Evolutionary conservation across 176 grass and related monocot genomes (phyloP).

Genomic region (Chrysopogon serrulatus): DNA sequence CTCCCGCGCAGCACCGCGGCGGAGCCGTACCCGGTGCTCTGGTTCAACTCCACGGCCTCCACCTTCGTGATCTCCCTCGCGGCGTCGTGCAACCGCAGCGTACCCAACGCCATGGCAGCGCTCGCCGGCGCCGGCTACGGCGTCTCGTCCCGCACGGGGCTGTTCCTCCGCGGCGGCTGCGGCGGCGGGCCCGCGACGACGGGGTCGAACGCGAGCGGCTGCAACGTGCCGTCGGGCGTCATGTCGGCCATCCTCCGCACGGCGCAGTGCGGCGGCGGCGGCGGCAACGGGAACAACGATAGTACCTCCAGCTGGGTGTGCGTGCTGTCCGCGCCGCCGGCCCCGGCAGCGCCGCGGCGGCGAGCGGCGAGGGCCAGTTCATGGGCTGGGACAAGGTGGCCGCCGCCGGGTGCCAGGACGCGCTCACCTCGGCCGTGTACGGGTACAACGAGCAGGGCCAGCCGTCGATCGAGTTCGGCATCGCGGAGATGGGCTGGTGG

Average conservation of each 20-base stretch:
- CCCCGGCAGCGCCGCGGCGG: neutral
- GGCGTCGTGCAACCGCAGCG: no score
- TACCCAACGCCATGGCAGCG: no score
- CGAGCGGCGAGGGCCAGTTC: no score
- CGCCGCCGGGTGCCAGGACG: no score
- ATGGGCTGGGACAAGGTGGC: no score
- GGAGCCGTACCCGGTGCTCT: neutral
- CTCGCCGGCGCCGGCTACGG: no score
- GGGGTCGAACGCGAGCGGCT: neutral
- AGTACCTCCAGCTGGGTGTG: slow-evolving; percentile 15
- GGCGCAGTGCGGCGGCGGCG: neutral
- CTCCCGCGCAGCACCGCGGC: neutral
- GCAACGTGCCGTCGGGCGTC: neutral
- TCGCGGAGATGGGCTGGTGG: slow-evolving; percentile 67
- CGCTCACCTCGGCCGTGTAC: slow-evolving; percentile 23
- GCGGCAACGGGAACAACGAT: neutral
- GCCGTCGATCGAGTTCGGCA: slow-evolving; percentile 22
- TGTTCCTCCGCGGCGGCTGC: slow-evolving; percentile 20
- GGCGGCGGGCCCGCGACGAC: rapidly evolving
- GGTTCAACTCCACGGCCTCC: neutral
- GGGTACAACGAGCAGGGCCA: neutral
- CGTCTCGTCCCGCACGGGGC: no score
- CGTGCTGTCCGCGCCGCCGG: neutral
- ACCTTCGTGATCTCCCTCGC: slow-evolving; percentile 8
- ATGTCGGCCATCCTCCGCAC: neutral